Conservation (phyloP, 2,329 filamentous ascomycete species). For the Colletotrichum spinosum region DNA sequence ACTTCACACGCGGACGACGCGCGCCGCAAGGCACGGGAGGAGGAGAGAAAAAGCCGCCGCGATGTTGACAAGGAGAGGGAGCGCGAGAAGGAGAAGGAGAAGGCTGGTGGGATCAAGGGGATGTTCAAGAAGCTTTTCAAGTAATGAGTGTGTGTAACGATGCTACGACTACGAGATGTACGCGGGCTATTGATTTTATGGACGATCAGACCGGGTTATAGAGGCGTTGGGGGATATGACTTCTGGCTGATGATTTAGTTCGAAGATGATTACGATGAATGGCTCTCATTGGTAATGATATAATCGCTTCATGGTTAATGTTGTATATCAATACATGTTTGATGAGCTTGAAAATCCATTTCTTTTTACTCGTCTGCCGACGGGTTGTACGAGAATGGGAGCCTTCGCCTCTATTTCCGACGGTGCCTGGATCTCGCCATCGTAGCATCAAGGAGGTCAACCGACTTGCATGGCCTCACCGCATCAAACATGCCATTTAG, state of each 20-base stretch:
- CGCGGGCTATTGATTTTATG: constrained; percentile 46
- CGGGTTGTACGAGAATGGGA: not conserved
- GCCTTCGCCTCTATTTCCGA: not conserved
- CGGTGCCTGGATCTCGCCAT: not conserved
- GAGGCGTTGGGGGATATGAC: not conserved
- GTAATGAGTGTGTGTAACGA: constrained; percentile 38
- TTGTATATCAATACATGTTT: constrained; percentile 10
- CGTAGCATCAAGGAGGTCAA: too few relatives aligned
- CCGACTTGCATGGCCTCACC: too few relatives aligned
- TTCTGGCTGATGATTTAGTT: not conserved
- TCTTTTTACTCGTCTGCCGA: not conserved
- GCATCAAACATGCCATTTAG: too few relatives aligned
- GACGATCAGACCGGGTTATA: not conserved
- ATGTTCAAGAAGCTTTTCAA: constrained; percentile 53
- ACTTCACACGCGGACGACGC: constrained; percentile 37
- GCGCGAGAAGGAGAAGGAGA: constrained; percentile 45
- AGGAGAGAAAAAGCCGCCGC: constrained; percentile 39
- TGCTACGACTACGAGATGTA: constrained; percentile 42
- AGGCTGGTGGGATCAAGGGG: constrained; percentile 47
- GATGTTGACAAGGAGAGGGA: constrained; percentile 38
- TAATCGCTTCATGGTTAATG: constrained; percentile 22
- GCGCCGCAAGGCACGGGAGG: constrained; percentile 46
- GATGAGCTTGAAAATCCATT: not conserved
- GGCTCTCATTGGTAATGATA: constrained; percentile 1
- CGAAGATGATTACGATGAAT: not conserved